Evolutionary conservation across 2,329 filamentous ascomycete species (phyloP).

Genomic region (Xylariomycetidae sp.): DNA sequence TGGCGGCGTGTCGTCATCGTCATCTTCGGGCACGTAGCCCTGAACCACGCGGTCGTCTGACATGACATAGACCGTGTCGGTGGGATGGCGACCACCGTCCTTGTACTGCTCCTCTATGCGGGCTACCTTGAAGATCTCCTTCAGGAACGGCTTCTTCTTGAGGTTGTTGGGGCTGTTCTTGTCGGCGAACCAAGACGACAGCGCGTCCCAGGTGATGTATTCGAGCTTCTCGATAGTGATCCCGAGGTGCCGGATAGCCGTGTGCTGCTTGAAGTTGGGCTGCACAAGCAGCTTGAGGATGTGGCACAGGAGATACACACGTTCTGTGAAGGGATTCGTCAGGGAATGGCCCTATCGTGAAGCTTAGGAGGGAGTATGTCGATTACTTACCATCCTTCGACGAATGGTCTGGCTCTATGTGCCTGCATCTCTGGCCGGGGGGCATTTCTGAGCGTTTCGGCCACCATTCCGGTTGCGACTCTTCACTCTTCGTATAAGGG

Average conservation of each 20-base stretch:
- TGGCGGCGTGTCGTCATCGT: constrained; percentile 45
- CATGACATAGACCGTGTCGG: constrained; percentile 43
- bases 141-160: constrained; percentile 51
- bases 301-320: constrained; percentile 54
- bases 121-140: constrained; percentile 60
- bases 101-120: constrained; percentile 51
- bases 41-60: constrained; percentile 48
- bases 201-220: constrained; percentile 52
- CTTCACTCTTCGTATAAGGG: constrained; percentile 64
- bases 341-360: too few relatives aligned
- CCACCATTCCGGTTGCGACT: constrained; percentile 64
- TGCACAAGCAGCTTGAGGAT: constrained; percentile 55
- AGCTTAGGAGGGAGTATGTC: too few relatives aligned
- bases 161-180: constrained; percentile 48
- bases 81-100: constrained; percentile 44
- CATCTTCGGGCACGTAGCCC: constrained; percentile 43
- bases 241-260: constrained; percentile 47
- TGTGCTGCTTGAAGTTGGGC: constrained; percentile 45
- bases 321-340: too few relatives aligned
- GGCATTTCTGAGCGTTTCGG: constrained; percentile 49
- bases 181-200: constrained; percentile 55
- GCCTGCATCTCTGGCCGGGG: constrained; percentile 52
- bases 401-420: constrained; percentile 71
- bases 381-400: constrained; percentile 61
- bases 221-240: constrained; percentile 54